These are phyloP conservation scores for Tetrahymena malaccensis DNA, from an alignment of 73 alveolate genomes.

Conservation along the genomic window DNA sequence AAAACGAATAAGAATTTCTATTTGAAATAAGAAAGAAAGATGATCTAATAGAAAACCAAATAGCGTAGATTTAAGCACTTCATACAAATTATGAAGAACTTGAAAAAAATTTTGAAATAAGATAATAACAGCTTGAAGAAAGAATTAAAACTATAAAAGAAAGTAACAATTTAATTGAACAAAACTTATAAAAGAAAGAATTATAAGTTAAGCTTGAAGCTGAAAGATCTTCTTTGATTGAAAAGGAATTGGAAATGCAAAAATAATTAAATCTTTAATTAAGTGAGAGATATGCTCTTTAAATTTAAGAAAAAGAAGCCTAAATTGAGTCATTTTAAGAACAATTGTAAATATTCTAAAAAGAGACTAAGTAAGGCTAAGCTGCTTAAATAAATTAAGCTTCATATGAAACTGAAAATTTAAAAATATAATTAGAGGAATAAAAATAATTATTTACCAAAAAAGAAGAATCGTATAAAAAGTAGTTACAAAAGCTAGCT, in stretches of 20 bases:
- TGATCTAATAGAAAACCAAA: neutral
- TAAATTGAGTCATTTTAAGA: neutral
- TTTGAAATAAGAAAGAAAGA: neutral
- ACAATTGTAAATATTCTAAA: neutral
- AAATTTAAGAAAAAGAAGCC: neutral
- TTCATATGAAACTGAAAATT: neutral
- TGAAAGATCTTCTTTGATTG: neutral
- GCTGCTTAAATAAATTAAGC: neutral
- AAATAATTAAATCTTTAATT: neutral
- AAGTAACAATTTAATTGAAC: neutral
- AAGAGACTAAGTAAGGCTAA: neutral
- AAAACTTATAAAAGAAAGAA: neutral
- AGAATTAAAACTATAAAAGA: neutral
- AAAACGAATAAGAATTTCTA: neutral
- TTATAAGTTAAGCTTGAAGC: neutral
- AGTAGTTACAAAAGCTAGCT: neutral
- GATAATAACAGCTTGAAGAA: neutral
- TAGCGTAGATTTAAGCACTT: neutral
- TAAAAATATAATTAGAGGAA: neutral
- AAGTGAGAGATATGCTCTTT: neutral
- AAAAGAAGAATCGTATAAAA: neutral
- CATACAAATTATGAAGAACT: neutral
- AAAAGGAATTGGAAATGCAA: neutral
- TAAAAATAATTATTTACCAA: neutral
- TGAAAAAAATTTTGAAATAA: neutral